Evolutionary conservation across 495 filamentous ascomycete genomes (phyloP), one percentile per base, ranked within the genome.

Genomic region (Annulohypoxylon maeteangense): DNA sequence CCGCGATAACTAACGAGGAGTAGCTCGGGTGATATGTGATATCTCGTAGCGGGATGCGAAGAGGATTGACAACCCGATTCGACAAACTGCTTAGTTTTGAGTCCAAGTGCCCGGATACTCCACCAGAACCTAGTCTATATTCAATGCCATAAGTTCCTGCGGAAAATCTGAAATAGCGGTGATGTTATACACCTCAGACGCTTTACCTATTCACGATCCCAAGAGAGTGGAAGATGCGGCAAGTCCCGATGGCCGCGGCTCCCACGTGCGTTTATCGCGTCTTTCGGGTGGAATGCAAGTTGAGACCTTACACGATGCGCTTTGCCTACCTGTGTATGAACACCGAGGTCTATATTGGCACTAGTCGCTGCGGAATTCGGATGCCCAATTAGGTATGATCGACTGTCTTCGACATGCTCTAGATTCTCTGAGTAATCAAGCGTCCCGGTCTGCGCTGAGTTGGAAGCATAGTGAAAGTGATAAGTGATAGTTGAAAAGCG

Each of bases 191-290:
- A 40, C 40, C 34, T 20, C 14, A 50, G 47, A 38, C 32, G 16
- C 29, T 31, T 32, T 34, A 55, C 27, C 14, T 23, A 14, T 51
- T 55, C 42, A 34, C 6, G 47, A 44, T 67, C 20, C 38, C 60
- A 27, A 12, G 53, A 27, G 12, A 57, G 18, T 50, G 42, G 59
- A 38, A 60, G 42, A 53, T 32, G 23, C 57, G 64, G 64, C 44
- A 58, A 27, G 62, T 40, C 55, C 58, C 63, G 63, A 32, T 7
- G 44, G 34, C 20, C 7, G 23, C 18, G 55, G 18, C 31, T 54
- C n/a, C 63, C 53, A 58, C 51, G 63, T 71, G 58, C 51, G 50
- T 56, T 44, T 48, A 71, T 67, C 61, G 31, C 42, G 64, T 62
- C 50, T 56, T 63, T 32, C 25, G 10, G 51, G 27, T 59, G 69